Evolutionary conservation across 1,284 basidiomycete species (phyloP).

Genomic region (Microbotryomycetes sp.): DNA sequence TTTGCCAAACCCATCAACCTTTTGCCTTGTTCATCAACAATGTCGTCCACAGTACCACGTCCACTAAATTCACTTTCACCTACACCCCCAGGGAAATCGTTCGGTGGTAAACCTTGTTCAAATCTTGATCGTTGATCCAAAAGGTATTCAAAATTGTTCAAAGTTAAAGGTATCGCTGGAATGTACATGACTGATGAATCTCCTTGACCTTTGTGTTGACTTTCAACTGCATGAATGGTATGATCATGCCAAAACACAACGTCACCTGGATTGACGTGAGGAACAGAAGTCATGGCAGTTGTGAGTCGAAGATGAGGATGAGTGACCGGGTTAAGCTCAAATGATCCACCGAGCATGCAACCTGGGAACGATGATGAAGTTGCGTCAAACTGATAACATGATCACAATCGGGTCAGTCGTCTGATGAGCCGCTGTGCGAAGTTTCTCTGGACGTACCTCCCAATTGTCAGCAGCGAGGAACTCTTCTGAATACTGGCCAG

Average conservation of each 20-base stretch:
- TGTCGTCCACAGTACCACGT: constrained; percentile 48
- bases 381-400: not conserved
- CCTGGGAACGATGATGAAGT: not conserved
- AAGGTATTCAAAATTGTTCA: constrained; percentile 59
- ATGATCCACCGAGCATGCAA: constrained; percentile 53
- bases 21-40: constrained; percentile 35
- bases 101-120: constrained; percentile 53
- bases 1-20: constrained; percentile 4
- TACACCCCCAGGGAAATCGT: constrained; percentile 68
- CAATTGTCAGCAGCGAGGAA: constrained; percentile 55
- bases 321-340: constrained; percentile 56
- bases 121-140: constrained; percentile 56
- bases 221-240: constrained; percentile 65
- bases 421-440: too few relatives aligned
- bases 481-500: constrained; percentile 9
- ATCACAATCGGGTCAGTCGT: not conserved
- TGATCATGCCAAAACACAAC: constrained; percentile 76
- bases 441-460: constrained; percentile 39
- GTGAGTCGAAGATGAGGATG: constrained; percentile 65
- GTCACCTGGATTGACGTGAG: constrained; percentile 60
- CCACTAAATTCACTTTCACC: constrained; percentile 58
- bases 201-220: constrained; percentile 52
- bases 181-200: constrained; percentile 75
- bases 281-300: constrained; percentile 63
- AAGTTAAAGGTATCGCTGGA: constrained; percentile 64